phyloP scores from a whole-genome alignment of 176 grass and related monocot genomes.

The Aegilops bicornis region DNA sequence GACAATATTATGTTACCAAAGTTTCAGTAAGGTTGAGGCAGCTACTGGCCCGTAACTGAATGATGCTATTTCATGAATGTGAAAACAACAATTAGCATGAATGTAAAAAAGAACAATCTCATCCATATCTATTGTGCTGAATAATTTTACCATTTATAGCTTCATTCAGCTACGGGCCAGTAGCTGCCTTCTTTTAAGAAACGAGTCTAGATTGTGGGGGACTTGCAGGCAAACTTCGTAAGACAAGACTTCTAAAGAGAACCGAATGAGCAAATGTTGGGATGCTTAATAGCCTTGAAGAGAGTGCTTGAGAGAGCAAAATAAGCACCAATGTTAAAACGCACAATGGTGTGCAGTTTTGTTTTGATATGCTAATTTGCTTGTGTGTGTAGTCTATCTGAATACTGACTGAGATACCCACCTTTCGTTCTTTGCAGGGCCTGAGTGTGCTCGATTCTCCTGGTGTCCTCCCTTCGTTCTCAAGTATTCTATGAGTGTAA shows the following conservation, averaged over 20 bases:
- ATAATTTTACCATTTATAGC: background rate
- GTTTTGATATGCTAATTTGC: background rate
- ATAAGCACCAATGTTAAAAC: background rate
- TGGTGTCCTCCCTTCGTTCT: background rate
- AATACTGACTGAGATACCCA: constrained; percentile 4
- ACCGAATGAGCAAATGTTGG: background rate
- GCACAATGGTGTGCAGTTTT: background rate
- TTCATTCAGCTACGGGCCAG: background rate
- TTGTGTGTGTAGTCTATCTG: background rate
- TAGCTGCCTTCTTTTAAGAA: background rate
- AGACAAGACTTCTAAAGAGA: background rate
- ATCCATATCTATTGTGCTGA: background rate
- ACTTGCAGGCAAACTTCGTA: background rate
- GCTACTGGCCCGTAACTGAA: too few relatives aligned
- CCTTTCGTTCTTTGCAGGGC: background rate
- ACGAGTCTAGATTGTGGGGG: background rate
- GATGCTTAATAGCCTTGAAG: background rate
- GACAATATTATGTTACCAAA: background rate
- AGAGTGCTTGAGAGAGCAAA: background rate
- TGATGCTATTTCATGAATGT: background rate
- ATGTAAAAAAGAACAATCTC: background rate
- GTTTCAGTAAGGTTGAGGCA: background rate
- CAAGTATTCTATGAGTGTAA: constrained; percentile 28
- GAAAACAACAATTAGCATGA: background rate
- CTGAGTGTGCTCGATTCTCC: constrained; percentile 4